These are phyloP conservation scores for Lolium multiflorum DNA, from an alignment of 176 grass and related monocot genomes.

Conservation along the genomic window DNA sequence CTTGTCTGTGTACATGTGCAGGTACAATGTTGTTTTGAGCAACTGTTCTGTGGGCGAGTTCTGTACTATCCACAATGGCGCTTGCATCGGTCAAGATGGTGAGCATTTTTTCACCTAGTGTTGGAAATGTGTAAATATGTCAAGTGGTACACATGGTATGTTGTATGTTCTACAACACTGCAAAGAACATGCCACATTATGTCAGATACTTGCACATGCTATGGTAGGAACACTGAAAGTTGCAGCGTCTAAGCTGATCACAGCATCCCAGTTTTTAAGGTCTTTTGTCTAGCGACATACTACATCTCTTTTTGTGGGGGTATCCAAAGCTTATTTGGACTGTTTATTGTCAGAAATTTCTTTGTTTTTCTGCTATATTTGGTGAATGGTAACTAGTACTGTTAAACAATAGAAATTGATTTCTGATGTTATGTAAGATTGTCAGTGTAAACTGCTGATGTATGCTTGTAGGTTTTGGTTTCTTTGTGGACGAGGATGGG, in stretches of 20 bases:
- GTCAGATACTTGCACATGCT: not conserved
- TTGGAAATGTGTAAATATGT: not conserved
- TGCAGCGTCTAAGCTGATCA: not conserved
- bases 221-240: not conserved
- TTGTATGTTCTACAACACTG: not conserved
- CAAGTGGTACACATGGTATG: not conserved
- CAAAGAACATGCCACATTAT: not conserved
- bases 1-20: conserved; percentile 31
- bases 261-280: not conserved
- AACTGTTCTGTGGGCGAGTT: conserved; percentile 76
- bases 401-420: not conserved
- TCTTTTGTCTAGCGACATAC: not conserved
- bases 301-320: not conserved
- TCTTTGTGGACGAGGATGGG: conserved; percentile 77
- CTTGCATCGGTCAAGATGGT: conserved; percentile 94
- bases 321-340: not conserved
- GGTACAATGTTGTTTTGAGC: conserved; percentile 78
- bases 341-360: not conserved
- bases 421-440: not conserved
- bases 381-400: not conserved
- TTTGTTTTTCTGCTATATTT: not conserved
- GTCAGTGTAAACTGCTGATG: not conserved
- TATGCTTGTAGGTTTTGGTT: conserved; percentile 71
- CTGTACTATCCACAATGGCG: conserved; percentile 78
- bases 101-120: conserved; percentile 8